These are phyloP conservation scores for Globisporangium lucens DNA, from an alignment of 352 stramenopile species.

Conservation along the genomic window DNA sequence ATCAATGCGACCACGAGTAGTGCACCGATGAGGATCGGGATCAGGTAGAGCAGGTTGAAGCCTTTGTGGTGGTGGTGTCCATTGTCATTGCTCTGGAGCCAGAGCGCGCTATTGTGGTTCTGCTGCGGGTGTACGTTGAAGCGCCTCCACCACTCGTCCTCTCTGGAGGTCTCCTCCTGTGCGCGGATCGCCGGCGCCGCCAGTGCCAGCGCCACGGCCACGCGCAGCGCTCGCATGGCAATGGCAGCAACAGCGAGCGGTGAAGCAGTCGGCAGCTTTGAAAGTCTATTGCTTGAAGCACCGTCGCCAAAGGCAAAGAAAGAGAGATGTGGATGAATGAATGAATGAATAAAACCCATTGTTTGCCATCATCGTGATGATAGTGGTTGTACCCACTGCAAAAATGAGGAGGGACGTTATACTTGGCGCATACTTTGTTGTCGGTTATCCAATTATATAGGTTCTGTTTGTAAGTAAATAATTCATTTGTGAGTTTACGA, in stretches of 20 bases:
- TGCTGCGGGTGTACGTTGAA: not conserved
- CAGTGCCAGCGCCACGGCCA: not conserved
- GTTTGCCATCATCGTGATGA: no score
- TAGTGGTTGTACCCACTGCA: no score
- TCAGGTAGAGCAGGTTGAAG: constrained; percentile 34
- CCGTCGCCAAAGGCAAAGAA: not conserved
- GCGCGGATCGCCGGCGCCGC: not conserved
- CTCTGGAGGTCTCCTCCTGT: not conserved
- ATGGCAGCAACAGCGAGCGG: constrained; percentile 3
- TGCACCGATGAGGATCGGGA: constrained; percentile 24
- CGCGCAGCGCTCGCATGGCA: constrained; percentile 17
- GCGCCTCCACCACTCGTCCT: not conserved
- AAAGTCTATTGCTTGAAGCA: no score
- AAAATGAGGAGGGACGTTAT: no score
- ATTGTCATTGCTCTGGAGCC: not conserved
- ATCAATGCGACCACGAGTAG: constrained; percentile 16
- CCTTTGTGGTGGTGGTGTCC: not conserved
- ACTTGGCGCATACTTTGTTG: no score
- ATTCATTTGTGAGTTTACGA: no score
- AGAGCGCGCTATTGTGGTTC: not conserved
- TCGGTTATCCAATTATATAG: no score
- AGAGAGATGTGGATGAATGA: not conserved
- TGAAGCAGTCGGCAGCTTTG: not conserved
- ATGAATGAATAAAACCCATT: not conserved
- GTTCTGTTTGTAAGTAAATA: no score